Evolutionary conservation across 495 filamentous ascomycete genomes (phyloP).

Genomic region (Hypoxylon intermedium): DNA sequence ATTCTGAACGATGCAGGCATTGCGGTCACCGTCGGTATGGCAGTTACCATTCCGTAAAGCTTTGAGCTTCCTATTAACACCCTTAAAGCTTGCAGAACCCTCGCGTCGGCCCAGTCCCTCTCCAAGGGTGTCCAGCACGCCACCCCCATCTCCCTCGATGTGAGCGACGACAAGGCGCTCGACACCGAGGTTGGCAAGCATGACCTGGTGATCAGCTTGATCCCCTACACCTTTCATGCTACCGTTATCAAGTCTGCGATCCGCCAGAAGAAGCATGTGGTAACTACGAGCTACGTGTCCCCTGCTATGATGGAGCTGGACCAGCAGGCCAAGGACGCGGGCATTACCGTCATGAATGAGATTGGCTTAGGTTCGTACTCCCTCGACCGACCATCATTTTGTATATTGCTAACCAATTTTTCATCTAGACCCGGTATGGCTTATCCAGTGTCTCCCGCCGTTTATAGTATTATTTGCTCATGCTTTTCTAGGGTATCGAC

Average conservation of each 20-base stretch:
- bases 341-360: constrained; percentile 98
- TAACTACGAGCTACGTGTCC: constrained; percentile 94
- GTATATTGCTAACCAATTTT: not conserved
- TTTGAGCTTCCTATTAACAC: not conserved
- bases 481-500: constrained; percentile 54
- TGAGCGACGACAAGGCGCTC: constrained; percentile 72
- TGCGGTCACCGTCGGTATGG: constrained; percentile 82
- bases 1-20: constrained; percentile 77
- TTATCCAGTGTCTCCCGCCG: no score
- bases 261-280: constrained; percentile 89
- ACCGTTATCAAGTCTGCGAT: constrained; percentile 94
- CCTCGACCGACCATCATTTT: constrained; percentile 39
- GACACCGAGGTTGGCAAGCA: constrained; percentile 79
- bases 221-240: constrained; percentile 93
- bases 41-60: not conserved
- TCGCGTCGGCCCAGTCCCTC: constrained; percentile 77
- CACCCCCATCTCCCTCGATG: constrained; percentile 81
- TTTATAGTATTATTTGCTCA: no score
- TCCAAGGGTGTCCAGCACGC: constrained; percentile 73
- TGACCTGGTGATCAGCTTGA: constrained; percentile 81
- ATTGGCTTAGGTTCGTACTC: constrained; percentile 70
- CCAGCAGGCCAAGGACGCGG: constrained; percentile 81
- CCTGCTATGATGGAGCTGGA: constrained; percentile 93
- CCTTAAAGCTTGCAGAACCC: constrained; percentile 78
- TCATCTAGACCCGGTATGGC: no score